Conservation (phyloP, 345 rosid species). For the Brassica carinata region DNA sequence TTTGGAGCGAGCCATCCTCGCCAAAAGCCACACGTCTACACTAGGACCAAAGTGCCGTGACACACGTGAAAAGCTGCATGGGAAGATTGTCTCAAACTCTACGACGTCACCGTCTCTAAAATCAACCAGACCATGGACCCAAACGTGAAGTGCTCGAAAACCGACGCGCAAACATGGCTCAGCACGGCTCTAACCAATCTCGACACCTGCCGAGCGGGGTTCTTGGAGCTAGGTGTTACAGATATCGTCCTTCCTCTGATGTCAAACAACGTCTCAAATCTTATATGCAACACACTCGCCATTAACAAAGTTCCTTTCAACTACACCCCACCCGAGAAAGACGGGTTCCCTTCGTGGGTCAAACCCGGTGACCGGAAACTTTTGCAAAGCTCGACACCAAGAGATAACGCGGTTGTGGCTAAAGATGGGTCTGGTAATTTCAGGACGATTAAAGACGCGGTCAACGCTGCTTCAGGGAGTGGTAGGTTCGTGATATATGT, state of each 20-base stretch:
- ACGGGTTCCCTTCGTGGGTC: slow-evolving; percentile 81
- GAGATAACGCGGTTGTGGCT: slow-evolving; percentile 76
- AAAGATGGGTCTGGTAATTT: slow-evolving; percentile 84
- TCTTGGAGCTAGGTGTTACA: slow-evolving; percentile 65
- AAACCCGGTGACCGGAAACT: slow-evolving; percentile 73
- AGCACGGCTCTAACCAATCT: slow-evolving; percentile 89
- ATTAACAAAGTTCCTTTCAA: slow-evolving; percentile 59
- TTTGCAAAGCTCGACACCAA: slow-evolving; percentile 54
- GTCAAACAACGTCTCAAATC: slow-evolving; percentile 74
- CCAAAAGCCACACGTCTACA: slow-evolving; percentile 43
- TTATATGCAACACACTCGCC: slow-evolving; percentile 71
- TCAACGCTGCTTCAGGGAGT: slow-evolving; percentile 63
- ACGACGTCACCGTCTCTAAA: slow-evolving; percentile 47
- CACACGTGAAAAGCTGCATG: slow-evolving; percentile 65
- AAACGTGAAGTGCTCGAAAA: slow-evolving; percentile 50
- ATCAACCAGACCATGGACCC: slow-evolving; percentile 61
- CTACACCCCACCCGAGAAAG: slow-evolving; percentile 43
- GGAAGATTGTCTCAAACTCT: slow-evolving; percentile 66
- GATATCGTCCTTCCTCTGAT: slow-evolving; percentile 59
- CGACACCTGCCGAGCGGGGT: slow-evolving; percentile 75
- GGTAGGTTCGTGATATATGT: slow-evolving; percentile 70
- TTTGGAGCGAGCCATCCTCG: slow-evolving; percentile 53
- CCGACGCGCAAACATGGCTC: slow-evolving; percentile 87
- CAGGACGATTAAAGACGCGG: slow-evolving; percentile 65
- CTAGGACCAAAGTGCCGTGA: slow-evolving; percentile 61